A percentile compares a stretch with the other conserved stretches of the same genome.
Evolutionary conservation across 2,329 filamentous ascomycete genomes (phyloP).

Genomic region (Pseudohalonectria lignicola): DNA sequence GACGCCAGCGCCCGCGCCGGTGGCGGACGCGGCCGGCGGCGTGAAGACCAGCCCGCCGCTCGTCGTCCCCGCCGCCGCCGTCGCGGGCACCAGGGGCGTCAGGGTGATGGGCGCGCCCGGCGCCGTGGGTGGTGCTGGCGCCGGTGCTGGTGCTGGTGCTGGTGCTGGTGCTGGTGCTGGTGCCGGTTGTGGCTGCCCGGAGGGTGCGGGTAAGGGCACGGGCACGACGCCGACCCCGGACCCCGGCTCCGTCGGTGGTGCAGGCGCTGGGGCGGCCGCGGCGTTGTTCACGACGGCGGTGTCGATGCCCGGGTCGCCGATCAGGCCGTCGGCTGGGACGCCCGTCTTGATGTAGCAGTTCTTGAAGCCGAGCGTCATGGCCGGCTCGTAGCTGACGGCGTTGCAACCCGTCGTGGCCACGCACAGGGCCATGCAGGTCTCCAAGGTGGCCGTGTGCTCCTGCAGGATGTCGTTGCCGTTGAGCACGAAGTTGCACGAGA

Average conservation of each 20-base stretch:
- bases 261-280: conserved; percentile 3
- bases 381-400: conserved; percentile 15
- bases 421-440: conserved; percentile 17
- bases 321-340: background rate
- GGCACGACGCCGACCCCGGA: background rate
- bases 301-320: conserved; percentile 4
- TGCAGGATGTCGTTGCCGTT: conserved; percentile 15
- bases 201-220: background rate
- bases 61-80: background rate
- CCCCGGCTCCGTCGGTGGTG: background rate
- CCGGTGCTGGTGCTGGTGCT: no score
- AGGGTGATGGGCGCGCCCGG: conserved; percentile 35
- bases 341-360: conserved; percentile 19
- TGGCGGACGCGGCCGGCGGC: background rate
- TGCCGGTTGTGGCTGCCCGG: background rate
- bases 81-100: background rate
- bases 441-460: conserved; percentile 15
- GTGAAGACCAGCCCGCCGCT: background rate
- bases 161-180: conserved; percentile 28
- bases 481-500: conserved; percentile 16
- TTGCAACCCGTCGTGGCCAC: conserved; percentile 12
- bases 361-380: conserved; percentile 15
- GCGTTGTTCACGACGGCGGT: conserved; percentile 4
- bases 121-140: conserved; percentile 18
- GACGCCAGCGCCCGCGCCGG: background rate